phyloP scores from a whole-genome alignment of 1,284 basidiomycete species.

The Ustilago bromivora region DNA sequence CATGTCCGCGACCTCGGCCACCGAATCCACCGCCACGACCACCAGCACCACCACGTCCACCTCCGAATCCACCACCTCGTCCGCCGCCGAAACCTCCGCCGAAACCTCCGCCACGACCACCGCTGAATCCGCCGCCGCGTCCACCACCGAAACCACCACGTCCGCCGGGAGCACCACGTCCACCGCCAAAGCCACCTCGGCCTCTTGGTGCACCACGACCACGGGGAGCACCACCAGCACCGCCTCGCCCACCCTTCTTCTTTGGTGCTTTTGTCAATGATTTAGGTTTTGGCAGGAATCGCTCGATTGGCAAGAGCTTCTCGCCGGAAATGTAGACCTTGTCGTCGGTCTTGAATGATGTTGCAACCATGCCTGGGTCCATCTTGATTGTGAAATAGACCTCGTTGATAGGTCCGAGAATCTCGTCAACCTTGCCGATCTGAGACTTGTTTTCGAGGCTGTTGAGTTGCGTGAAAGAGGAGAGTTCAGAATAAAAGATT shows the following conservation, averaged over 20 bases:
- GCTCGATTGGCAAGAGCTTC: constrained; percentile 94
- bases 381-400: constrained; percentile 99
- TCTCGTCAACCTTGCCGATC: constrained; percentile 96
- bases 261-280: constrained; percentile 52
- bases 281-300: constrained; percentile 98
- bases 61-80: constrained; percentile 52
- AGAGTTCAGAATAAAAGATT: background rate
- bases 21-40: constrained; percentile 52
- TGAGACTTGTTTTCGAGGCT: constrained; percentile 92
- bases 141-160: constrained; percentile 63
- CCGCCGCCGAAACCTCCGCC: constrained; percentile 49
- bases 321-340: constrained; percentile 97
- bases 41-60: constrained; percentile 63
- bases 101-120: constrained; percentile 48
- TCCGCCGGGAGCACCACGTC: constrained; percentile 30
- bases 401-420: constrained; percentile 97
- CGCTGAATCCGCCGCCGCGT: constrained; percentile 61
- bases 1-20: constrained; percentile 41
- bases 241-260: constrained; percentile 54
- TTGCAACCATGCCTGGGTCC: constrained; percentile 93
- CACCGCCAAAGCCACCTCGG: constrained; percentile 59
- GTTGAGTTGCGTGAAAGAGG: background rate
- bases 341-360: constrained; percentile 95
- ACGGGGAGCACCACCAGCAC: constrained; percentile 41
- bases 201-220: constrained; percentile 65